Base-by-base conservation (phyloP, 1,284 basidiomycete genomes). In the Microstroma glucosiphilum region DNA sequence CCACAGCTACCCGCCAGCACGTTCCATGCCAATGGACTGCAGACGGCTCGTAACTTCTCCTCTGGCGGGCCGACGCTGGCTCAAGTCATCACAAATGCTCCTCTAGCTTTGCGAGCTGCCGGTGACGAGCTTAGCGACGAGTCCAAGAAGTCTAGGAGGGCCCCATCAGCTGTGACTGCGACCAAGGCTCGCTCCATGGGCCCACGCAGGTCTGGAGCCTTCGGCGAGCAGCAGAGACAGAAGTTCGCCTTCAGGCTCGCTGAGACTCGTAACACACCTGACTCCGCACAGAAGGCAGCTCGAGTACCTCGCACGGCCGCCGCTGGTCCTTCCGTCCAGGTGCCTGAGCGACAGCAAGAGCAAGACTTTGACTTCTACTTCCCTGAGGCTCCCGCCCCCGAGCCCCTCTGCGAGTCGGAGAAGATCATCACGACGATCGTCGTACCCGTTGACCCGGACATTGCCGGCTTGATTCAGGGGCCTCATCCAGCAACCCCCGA, bases 111-210 rank as follows among this genome's bases (percentile, higher is more conserved):
- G 46, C 46, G 46, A n/a, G n/a, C 23, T 48, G 46, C n/a, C 11
- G 46, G 46, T 12, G 46, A 48, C 23, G 46, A 48, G 46, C 23
- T 48, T n/a, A n/a, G 46, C 46, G 46, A 48, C 12, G 46, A 23
- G n/a, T 9, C 9, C 9, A 37, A 37, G 30, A 37, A 37, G 30
- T 37, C 30, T 9, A 37, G 30, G 30, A 37, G 30, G 30, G 30
- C 30, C 30, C 30, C 30, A 37, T 37, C 30, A 37, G 17, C 17
- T 12, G 46, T 23, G 23, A 48, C 46, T n/a, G 46, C 46, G n/a
- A 48, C 46, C 46, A 48, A 48, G 46, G 30, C 30, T 37, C 30
- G 30, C 30, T 37, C 30, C 30, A 48, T 48, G 46, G n/a, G n/a
- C 46, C 17, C 23, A 23, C 46, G 46, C 46, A n/a, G 46, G 23